Conservation (phyloP, 2,329 filamentous ascomycete species). For the Epichloe gansuensis region DNA sequence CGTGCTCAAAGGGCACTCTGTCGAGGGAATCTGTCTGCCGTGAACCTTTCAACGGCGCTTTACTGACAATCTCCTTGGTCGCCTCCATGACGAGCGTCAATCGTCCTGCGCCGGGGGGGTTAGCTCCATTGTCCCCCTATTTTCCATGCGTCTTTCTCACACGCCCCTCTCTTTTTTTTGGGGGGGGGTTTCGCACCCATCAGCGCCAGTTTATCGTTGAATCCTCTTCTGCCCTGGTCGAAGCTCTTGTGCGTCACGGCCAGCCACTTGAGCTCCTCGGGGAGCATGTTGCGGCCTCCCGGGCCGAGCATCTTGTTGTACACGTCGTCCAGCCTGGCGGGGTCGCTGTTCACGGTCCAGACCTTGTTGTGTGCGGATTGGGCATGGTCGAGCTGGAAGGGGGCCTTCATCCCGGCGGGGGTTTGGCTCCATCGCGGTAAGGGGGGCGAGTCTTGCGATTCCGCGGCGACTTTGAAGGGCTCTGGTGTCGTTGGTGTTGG, state of each 20-base stretch:
- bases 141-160: not conserved
- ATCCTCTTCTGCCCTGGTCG: slow-evolving; percentile 84
- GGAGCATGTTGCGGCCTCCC: slow-evolving; percentile 58
- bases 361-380: slow-evolving; percentile 38
- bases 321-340: slow-evolving; percentile 59
- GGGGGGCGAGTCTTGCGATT: slow-evolving; percentile 4
- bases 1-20: slow-evolving; percentile 55
- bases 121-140: not conserved
- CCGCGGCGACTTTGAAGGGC: slow-evolving; percentile 13
- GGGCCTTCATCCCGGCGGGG: slow-evolving; percentile 55
- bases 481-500: slow-evolving; percentile 13
- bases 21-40: slow-evolving; percentile 33
- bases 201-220: slow-evolving; percentile 87
- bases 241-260: slow-evolving; percentile 97
- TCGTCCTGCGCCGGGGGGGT: slow-evolving; percentile 17
- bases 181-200: slow-evolving; percentile 44
- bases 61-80: slow-evolving; percentile 25
- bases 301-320: slow-evolving; percentile 65
- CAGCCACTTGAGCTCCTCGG: slow-evolving; percentile 91
- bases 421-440: slow-evolving; percentile 58
- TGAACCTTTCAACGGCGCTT: slow-evolving; percentile 15
- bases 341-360: slow-evolving; percentile 65
- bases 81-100: slow-evolving; percentile 26
- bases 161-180: not conserved
- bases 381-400: slow-evolving; percentile 48